Base-by-base conservation (phyloP, 2,329 filamentous ascomycete species). In the Aspergillus pseudonomiae region DNA sequence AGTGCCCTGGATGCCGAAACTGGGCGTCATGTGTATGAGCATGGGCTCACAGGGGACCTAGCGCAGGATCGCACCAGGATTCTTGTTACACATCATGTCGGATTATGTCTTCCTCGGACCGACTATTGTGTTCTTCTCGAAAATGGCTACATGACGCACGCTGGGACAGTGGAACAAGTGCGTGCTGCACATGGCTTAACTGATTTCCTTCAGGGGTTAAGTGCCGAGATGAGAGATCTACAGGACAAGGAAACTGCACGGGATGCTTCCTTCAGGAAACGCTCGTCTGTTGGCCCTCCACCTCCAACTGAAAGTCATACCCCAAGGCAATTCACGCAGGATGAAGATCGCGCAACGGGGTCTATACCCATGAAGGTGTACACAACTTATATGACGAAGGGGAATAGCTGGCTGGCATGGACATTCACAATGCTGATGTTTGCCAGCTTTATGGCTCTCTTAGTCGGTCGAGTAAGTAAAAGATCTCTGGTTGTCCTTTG, bases 1-100 rank as follows among this genome's bases (percentile, higher is more conserved):
- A 92, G 89, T 72, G 81, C 92, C 11, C 87, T 95, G 10, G 92
- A 96, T 75, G 89, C 91, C 3, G 91, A 94, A 71, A 91, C 93
- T 34, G 92, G 91, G 19, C 86, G 90, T 32, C 90, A 92, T 70
- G 89, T 94, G 56, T 93, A 91, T 68, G 90, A 94, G 67, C 85
- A 91, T 62, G 93, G 89, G 65, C 81, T 94, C 3, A 89, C 86
- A 2, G 91, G 91, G 6, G 86, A 90, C 57, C 83, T 94, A 10
- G 89, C 89, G 64, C 77, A 82, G 26, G 88, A 87, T 0, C 82
- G 92, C 61, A 95, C 92, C 1, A 82, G 91, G 34, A 91, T 95
- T 55, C 80, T 95, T 4, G 92, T 93, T 30, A 95, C 92, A 0
- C 92, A 95, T 72, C 91, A 94, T 70, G 88, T 93, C 24, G 86